Conservation (phyloP, 2,329 filamentous ascomycete species). For the Gaeumannomyces tritici region DNA sequence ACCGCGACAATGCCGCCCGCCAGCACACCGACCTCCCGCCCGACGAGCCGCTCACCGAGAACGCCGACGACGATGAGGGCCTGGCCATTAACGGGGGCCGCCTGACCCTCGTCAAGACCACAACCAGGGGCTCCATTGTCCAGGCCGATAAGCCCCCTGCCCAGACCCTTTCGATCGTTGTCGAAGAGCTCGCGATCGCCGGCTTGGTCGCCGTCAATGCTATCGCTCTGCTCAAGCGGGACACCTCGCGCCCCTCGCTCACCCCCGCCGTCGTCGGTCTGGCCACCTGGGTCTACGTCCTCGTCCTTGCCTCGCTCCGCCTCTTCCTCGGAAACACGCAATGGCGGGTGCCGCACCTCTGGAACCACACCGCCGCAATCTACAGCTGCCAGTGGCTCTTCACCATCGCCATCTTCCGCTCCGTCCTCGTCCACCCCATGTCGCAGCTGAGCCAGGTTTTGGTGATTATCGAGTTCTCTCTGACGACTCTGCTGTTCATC, state of each 20-base stretch:
- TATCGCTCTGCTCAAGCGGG: constrained; percentile 48
- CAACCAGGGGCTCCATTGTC: constrained; percentile 54
- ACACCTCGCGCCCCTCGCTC: constrained; percentile 38
- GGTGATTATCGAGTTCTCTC: constrained; percentile 61
- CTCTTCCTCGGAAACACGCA: constrained; percentile 55
- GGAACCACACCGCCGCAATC: constrained; percentile 85
- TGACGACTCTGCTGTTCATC: constrained; percentile 64
- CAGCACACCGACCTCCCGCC: constrained; percentile 44
- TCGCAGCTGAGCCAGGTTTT: constrained; percentile 54
- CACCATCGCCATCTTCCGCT: constrained; percentile 69
- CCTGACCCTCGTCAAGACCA: constrained; percentile 48
- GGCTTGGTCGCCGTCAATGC: constrained; percentile 63
- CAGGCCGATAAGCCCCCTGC: constrained; percentile 68
- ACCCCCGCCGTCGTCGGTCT: constrained; percentile 59
- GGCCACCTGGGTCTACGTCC: constrained; percentile 70
- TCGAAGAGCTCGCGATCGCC: constrained; percentile 68
- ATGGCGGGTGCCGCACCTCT: constrained; percentile 63
- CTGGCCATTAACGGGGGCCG: constrained; percentile 49
- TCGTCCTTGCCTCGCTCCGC: constrained; percentile 63
- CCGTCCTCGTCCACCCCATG: constrained; percentile 67
- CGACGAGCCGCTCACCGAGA: constrained; percentile 25
- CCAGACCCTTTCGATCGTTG: constrained; percentile 56
- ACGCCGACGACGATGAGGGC: constrained; percentile 45
- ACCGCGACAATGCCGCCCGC: constrained; percentile 22
- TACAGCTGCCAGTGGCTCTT: constrained; percentile 80